These are phyloP conservation scores for Euphorbia peplus DNA, from an alignment of 345 rosid species.

Conservation along the genomic window DNA sequence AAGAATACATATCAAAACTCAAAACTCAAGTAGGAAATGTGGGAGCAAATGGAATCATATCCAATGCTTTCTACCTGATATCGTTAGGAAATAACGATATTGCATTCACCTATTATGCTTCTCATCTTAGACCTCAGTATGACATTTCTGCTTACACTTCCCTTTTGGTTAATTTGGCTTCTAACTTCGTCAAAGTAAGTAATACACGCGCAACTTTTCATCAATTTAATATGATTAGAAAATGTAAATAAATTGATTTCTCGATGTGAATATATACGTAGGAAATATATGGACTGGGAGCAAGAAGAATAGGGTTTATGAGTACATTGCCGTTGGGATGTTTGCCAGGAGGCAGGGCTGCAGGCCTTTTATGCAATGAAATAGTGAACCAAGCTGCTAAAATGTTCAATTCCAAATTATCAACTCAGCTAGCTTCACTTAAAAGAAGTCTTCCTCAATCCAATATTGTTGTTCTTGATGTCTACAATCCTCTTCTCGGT, in stretches of 20 bases:
- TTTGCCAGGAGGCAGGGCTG: background rate
- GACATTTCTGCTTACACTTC: conserved; percentile 13
- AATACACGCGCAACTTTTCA: background rate
- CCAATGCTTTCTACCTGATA: conserved; percentile 9
- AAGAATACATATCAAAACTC: conserved; percentile 18
- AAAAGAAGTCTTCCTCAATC: background rate
- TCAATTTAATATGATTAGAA: background rate
- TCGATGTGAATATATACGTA: background rate
- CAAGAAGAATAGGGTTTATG: conserved; percentile 13
- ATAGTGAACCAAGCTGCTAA: conserved; percentile 10
- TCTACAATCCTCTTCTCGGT: conserved; percentile 22
- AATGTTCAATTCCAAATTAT: conserved; percentile 25
- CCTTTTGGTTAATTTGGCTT: no score
- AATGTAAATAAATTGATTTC: background rate
- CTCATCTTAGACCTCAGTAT: background rate
- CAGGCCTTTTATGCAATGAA: background rate
- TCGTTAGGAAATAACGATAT: conserved; percentile 25
- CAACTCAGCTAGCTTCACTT: conserved; percentile 11
- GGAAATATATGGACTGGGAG: conserved; percentile 26
- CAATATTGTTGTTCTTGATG: conserved; percentile 18
- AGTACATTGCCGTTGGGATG: conserved; percentile 25
- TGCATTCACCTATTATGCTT: conserved; percentile 4
- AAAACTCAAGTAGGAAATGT: conserved; percentile 9
- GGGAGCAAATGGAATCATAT: conserved; percentile 8
- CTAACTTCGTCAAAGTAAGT: conserved; percentile 27